Percentiles rank a stretch among this genome's conserved stretches.
phyloP scores from a whole-genome alignment of 768 basidiomycete species.

The Dacryopinax spathularia region DNA sequence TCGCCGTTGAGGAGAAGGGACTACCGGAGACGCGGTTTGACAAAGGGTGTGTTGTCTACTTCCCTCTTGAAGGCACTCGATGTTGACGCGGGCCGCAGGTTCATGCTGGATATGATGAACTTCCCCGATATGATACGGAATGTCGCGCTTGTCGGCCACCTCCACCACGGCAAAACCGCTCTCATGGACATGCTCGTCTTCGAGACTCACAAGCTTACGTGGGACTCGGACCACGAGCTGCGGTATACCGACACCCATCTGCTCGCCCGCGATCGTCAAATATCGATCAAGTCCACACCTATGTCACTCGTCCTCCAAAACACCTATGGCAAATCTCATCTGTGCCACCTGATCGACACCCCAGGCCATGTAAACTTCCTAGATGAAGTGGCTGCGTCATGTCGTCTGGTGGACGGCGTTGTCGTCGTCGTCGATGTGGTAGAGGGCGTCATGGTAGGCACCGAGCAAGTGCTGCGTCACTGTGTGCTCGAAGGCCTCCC shows the following conservation, averaged over 20 bases:
- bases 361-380: constrained; percentile 97
- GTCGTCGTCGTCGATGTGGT: constrained; percentile 94
- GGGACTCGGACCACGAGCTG: constrained; percentile 83
- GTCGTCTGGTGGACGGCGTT: constrained; percentile 80
- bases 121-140: constrained; percentile 94
- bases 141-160: constrained; percentile 87
- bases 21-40: constrained; percentile 96
- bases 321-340: constrained; percentile 80
- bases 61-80: neutral
- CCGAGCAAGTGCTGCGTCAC: constrained; percentile 77
- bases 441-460: constrained; percentile 94
- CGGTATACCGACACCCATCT: constrained; percentile 95
- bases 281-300: constrained; percentile 93
- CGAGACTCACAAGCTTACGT: constrained; percentile 88
- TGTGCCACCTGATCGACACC: constrained; percentile 89
- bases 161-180: constrained; percentile 96
- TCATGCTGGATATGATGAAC: constrained; percentile 76
- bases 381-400: constrained; percentile 86
- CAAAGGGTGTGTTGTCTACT: constrained; percentile 53
- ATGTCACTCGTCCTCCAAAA: constrained; percentile 83
- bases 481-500: constrained; percentile 78
- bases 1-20: constrained; percentile 87
- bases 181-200: constrained; percentile 94
- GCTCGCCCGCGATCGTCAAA: constrained; percentile 71
- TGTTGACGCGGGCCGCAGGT: constrained; percentile 44